These are phyloP conservation scores for Ophiobolus disseminans DNA, from an alignment of 2,329 filamentous ascomycete species.

Conservation along the genomic window DNA sequence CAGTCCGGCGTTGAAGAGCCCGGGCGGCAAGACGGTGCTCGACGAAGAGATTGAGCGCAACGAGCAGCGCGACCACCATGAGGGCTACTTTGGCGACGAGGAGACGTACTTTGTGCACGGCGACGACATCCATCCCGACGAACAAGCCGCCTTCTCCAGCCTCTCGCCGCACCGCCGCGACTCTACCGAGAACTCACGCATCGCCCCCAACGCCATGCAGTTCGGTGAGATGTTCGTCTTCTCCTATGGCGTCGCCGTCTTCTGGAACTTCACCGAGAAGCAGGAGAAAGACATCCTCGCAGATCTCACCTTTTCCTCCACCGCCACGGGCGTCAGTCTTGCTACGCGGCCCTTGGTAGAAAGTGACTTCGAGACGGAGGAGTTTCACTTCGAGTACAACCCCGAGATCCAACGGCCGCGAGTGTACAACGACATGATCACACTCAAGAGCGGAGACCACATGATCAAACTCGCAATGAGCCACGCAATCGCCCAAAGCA, in stretches of 20 bases:
- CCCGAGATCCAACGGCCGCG: conserved; percentile 82
- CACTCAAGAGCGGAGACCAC: conserved; percentile 89
- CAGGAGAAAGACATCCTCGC: conserved; percentile 97
- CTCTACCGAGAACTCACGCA: conserved; percentile 51
- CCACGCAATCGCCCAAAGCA: conserved; percentile 96
- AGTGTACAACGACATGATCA: conserved; percentile 99
- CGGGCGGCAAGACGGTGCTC: conserved; percentile 88
- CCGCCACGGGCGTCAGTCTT: conserved; percentile 69
- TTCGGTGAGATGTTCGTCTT: conserved; percentile 98
- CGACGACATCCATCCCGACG: conserved; percentile 35
- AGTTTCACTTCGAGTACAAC: conserved; percentile 98
- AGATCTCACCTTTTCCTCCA: conserved; percentile 86
- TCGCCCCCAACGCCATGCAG: conserved; percentile 74
- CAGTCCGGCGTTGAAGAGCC: conserved; percentile 89
- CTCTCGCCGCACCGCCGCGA: conserved; percentile 25
- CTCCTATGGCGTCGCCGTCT: conserved; percentile 95
- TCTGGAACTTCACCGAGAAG: conserved; percentile 97
- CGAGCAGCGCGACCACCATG: conserved; percentile 85
- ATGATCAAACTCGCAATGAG: conserved; percentile 99
- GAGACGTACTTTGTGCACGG: conserved; percentile 58
- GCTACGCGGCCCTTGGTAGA: conserved; percentile 82
- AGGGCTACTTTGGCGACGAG: conserved; percentile 86
- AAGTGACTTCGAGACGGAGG: conserved; percentile 94
- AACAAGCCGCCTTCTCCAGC: conserved; percentile 16
- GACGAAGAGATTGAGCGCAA: conserved; percentile 97